Evolutionary conservation across 441 rosid species (phyloP), one percentile per base, ranked within the genome.

Genomic region (Corymbia calophylla): DNA sequence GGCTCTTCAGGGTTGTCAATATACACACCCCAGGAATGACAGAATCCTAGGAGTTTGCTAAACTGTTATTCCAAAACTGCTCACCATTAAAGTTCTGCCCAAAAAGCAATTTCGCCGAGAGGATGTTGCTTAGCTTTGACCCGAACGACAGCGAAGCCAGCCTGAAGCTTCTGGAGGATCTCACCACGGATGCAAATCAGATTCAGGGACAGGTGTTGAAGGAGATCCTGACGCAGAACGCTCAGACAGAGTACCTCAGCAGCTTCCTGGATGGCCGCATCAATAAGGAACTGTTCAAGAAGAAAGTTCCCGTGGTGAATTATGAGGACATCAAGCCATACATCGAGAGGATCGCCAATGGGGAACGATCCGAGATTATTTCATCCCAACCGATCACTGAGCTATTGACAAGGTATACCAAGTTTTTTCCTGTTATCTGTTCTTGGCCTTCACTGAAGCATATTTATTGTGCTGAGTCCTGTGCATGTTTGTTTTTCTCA

Each of bases 351-450:
- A 95, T 97, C 32, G 93, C 97, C 66, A 94, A 93, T 88, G 98
- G 99, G 60, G 97, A 94, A 88, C 91, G 95, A 21, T 95, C 97
- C 4, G 88, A 92, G 54, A 92, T 96, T 87, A 95, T 97, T 91
- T 96, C 97, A 25, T 91, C 96, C 53, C 94, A 96, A 32, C 96
- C 97, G 49, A 96, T 97, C 90, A 94, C 95, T n/a, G 98, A 97
- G 91, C 94, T 97, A 27, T 97, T 96, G 91, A 97, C 99, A 39
- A 97, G 99, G 98, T 95, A 89, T 35, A 47, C 29, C 47, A 66
- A 15, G 29, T 13, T 87, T 80, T 32, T 56, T 25, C 53, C 21
- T 53, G 70, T 87, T 5, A 17, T 29, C 39, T n/a, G 25, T 29
- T 23, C 86, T 53, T 86, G 53, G 16, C 60, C 55, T 53, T 16